These are phyloP conservation scores for Pouteria glomerata DNA, from an alignment of 148 eudicot species.

Conservation along the genomic window DNA sequence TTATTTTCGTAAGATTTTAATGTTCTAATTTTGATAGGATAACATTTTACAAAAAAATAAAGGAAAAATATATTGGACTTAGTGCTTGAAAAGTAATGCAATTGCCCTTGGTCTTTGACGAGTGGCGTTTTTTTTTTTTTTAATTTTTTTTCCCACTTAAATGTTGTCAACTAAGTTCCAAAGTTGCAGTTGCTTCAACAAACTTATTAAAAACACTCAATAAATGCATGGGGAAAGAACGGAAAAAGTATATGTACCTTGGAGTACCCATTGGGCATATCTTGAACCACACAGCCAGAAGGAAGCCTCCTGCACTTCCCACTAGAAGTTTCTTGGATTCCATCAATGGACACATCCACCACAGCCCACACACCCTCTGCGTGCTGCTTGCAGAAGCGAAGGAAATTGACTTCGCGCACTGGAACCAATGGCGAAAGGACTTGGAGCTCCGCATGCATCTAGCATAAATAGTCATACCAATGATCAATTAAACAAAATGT, in stretches of 20 bases:
- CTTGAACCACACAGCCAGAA: constrained; percentile 92
- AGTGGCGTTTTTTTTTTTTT: too few species aligned
- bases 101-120: too few species aligned
- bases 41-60: too few species aligned
- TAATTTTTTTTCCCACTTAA: constrained; percentile 31
- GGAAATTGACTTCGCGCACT: constrained; percentile 76
- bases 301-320: constrained; percentile 81
- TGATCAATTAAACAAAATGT: too few species aligned
- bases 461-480: constrained; percentile 1
- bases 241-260: constrained; percentile 43
- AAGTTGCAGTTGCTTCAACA: constrained; percentile 57
- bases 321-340: constrained; percentile 57
- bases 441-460: constrained; percentile 97
- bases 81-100: too few species aligned
- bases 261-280: constrained; percentile 96
- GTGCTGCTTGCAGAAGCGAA: constrained; percentile 94
- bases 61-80: too few species aligned
- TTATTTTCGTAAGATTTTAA: too few species aligned
- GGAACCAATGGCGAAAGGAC: constrained; percentile 93
- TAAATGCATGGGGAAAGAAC: constrained; percentile 22
- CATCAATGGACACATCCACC: constrained; percentile 80
- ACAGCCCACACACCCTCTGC: constrained; percentile 96
- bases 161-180: constrained; percentile 39
- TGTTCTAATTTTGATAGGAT: too few species aligned
- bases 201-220: constrained; percentile 59